A percentile compares a stretch with the other conserved stretches of the same genome.
Evolutionary conservation across 192 early-diverging fungal genomes (phyloP).

Genomic region (Borealophlyctis nickersoniae): DNA sequence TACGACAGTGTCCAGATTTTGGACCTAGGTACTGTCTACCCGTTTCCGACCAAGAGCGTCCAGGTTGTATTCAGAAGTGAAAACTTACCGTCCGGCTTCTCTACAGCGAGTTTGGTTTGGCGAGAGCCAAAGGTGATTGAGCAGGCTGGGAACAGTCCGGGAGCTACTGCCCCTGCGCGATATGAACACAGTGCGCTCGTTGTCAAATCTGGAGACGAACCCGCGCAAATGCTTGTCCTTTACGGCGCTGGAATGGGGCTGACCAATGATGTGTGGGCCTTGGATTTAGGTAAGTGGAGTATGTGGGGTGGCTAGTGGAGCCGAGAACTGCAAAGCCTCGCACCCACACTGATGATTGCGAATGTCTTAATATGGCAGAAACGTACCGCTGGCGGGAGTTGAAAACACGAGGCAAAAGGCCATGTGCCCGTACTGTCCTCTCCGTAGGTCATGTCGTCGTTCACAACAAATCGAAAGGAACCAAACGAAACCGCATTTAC

Average conservation of each 20-base stretch:
- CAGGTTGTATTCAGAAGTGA: background rate
- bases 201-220: constrained; percentile 1
- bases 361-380: constrained; percentile 1
- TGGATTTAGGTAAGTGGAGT: constrained; percentile 25
- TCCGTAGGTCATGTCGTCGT: constrained; percentile 20
- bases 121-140: background rate
- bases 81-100: background rate
- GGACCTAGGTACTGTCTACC: constrained; percentile 21
- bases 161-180: constrained; percentile 23
- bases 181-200: constrained; percentile 34
- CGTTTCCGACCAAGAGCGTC: background rate
- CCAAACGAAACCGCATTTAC: constrained; percentile 21
- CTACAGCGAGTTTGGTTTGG: constrained; percentile 4
- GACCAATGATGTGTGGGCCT: constrained; percentile 33
- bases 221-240: constrained; percentile 22
- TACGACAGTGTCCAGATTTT: constrained; percentile 23
- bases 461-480: background rate
- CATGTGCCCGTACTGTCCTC: constrained; percentile 26
- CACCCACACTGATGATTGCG: background rate
- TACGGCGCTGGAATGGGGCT: constrained; percentile 34
- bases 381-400: constrained; percentile 31
- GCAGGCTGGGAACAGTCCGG: background rate
- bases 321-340: background rate
- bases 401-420: constrained; percentile 22
- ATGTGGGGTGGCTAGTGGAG: too few species aligned